Evolutionary conservation across 2,329 filamentous ascomycete genomes (phyloP), one percentile per base, ranked within the genome.

Genomic region (Epichloe sylvatica): DNA sequence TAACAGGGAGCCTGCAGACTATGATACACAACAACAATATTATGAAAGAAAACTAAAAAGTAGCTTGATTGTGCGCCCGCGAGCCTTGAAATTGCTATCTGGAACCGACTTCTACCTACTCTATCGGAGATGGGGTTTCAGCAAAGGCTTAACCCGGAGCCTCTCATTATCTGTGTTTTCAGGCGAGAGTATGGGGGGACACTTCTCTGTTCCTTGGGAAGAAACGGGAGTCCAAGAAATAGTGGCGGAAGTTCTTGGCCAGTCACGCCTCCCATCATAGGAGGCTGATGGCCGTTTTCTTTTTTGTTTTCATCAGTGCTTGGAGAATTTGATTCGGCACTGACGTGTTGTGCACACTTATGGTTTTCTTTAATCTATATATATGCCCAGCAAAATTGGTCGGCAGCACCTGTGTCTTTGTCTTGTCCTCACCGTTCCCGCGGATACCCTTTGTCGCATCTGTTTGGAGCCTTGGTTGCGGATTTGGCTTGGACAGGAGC

Each of bases 401-500:
- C 49, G 49, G 50, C 50, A 45, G 25, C 36, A 35, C 33, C 45
- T 51, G 45, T 37, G 19, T 45, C 49, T 50, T 52, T 41, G 45
- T 45, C 52, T 55, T 55, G 55, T 54, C 56, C 54, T 51, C 49
- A 53, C 52, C 57, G 55, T 25, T 42, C 55, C 53, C 50, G 55
- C 59, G 56, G 57, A 63, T 61, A 59, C 58, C 57, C 58, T 50
- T 54, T 58, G 53, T 48, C 51, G 53, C 53, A 57, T 57, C 56
- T 60, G 56, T 58, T 61, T 60, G 62, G 58, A 63, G 60, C 58
- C 56, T 54, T 53, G 55, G 58, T 52, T 57, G 56, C 55, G 60
- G 60, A 60, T 57, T 57, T 59, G 57, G 60, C 60, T 56, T 61
- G 61, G 59, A 60, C 59, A 57, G 59, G 62, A 63, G 57, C 57